Conservation (phyloP, 305 asterid genomes). For the Striga hermonthica region DNA sequence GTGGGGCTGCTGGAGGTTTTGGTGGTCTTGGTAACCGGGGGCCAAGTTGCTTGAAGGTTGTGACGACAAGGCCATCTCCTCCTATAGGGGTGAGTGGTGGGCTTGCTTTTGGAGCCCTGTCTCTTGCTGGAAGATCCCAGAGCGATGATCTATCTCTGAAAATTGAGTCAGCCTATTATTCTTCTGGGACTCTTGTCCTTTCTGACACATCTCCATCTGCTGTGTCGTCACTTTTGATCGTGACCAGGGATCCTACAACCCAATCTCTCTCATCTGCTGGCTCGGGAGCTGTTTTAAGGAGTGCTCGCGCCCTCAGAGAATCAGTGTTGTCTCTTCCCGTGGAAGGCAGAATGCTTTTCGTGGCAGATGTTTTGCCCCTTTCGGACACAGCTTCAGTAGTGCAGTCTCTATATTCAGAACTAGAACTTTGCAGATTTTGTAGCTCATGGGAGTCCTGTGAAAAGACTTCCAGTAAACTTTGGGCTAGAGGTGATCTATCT, state of each 20-base stretch:
- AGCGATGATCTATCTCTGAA: constrained; percentile 77
- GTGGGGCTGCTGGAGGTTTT: constrained; percentile 62
- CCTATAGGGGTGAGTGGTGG: constrained; percentile 86
- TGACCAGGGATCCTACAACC: constrained; percentile 66
- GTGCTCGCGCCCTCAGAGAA: constrained; percentile 88
- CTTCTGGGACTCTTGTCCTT: constrained; percentile 79
- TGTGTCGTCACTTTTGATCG: constrained; percentile 79
- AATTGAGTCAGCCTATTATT: constrained; percentile 86
- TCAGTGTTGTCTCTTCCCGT: constrained; percentile 77
- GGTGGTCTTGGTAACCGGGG: constrained; percentile 55
- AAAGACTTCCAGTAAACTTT: constrained; percentile 65
- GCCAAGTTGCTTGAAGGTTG: constrained; percentile 93
- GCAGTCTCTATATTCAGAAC: constrained; percentile 81
- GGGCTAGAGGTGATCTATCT: constrained; percentile 95
- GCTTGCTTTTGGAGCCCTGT: constrained; percentile 72
- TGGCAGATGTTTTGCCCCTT: constrained; percentile 80
- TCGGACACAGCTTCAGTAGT: constrained; percentile 75
- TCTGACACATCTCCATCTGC: constrained; percentile 91
- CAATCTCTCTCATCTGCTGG: constrained; percentile 69
- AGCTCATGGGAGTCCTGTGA: constrained; percentile 70
- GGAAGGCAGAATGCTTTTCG: constrained; percentile 90
- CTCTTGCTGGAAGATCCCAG: constrained; percentile 88
- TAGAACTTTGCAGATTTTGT: constrained; percentile 62
- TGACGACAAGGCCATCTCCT: constrained; percentile 92
- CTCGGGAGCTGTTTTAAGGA: constrained; percentile 64